Conservation (phyloP, 2,329 filamentous ascomycete genomes). For the Leptographium lundbergii region DNA sequence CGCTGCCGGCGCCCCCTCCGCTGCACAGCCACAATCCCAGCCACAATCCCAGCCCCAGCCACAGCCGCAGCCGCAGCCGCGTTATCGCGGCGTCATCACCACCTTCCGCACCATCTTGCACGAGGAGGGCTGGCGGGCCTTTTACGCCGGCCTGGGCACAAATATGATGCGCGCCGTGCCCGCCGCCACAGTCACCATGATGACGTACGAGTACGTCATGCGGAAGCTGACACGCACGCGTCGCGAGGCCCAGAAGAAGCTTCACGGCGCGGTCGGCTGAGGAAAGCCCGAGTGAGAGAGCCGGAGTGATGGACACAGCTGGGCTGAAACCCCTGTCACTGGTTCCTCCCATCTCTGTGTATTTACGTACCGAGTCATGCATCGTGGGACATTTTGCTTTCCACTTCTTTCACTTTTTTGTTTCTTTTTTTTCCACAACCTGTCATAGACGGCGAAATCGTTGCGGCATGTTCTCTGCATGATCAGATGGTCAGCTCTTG, state of each 20-base stretch:
- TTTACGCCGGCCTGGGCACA: conserved; percentile 93
- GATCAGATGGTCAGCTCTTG: background rate
- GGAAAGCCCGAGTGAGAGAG: background rate
- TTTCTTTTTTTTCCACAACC: background rate
- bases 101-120: conserved; percentile 74
- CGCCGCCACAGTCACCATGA: conserved; percentile 91
- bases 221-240: conserved; percentile 33
- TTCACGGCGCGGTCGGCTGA: conserved; percentile 6
- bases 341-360: background rate
- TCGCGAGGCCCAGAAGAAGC: conserved; percentile 24
- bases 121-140: conserved; percentile 92
- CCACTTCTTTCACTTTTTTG: background rate
- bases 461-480: background rate
- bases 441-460: background rate
- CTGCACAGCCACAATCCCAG: background rate
- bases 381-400: background rate
- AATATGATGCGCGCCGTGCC: conserved; percentile 96
- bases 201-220: conserved; percentile 81
- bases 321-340: background rate
- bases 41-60: background rate
- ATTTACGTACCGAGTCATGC: background rate
- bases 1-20: background rate
- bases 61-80: conserved; percentile 20
- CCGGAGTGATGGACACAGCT: background rate
- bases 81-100: conserved; percentile 67